Evolutionary conservation across 768 basidiomycete species (phyloP), one percentile per base, ranked within the genome.

Genomic region (Termitomyces sp.): DNA sequence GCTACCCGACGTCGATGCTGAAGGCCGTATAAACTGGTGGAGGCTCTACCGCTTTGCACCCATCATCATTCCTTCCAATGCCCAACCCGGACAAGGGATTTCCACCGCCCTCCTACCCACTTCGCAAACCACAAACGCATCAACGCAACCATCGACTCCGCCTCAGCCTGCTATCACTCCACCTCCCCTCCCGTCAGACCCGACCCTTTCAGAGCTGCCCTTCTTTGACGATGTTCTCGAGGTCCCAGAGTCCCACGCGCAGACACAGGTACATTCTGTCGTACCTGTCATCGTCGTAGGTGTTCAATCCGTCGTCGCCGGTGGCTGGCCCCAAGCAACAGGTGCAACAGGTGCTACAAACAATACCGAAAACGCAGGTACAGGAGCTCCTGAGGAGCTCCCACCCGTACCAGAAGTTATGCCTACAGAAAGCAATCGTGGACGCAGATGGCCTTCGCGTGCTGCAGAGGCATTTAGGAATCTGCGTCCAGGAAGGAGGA

Each of bases 261-360:
- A 56, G 27, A 16, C 51, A 53, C 27, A 44, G 30, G 42, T 15
- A 20, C 66, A 78, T 62, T 73, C 84, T 22, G 87, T 92, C 37
- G 84, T 92, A 15, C 91, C 91, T 20, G 89, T 93, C 61, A 91
- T 93, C 60, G 85, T 93, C 56, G 90, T 93, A 30, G 91, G 91
- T 9, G 73, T 93, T 47, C 91, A 91, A 71, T 88, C 86, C 58
- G 88, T 91, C 34, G 81, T 91, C 31, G 81, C 82, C 66, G 71
- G 78, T 64, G 68, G 68, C 37, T 71, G 77, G 76, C 70, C 73
- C 71, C 24, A 70, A 65, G 47, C 60, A 39, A n/a, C 45, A 46
- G 27, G 37, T 16, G 47, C 60, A 39, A n/a, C 45, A 46, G 27
- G 37, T 16, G n/a, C 36, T n/a, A 39, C 30, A 6, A 27, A 16